phyloP scores from a whole-genome alignment of 805 yeast species.

The Teunomyces panamensis region DNA sequence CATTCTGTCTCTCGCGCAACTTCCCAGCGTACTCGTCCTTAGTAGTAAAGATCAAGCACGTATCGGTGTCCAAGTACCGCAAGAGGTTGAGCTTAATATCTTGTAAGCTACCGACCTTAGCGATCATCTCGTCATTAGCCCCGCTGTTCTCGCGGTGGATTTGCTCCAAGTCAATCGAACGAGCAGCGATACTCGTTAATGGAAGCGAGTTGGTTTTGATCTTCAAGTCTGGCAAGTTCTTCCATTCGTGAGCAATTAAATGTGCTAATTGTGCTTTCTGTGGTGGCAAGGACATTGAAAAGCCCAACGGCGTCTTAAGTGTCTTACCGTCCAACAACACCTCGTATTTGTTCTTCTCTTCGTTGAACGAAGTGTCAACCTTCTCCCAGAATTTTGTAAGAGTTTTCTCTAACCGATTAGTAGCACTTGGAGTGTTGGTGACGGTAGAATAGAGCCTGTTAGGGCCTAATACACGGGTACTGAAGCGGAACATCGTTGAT shows the following conservation, averaged over 20 bases:
- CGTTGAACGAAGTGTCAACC: slow-evolving; percentile 44
- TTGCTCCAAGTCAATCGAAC: slow-evolving; percentile 71
- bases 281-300: slow-evolving; percentile 61
- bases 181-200: slow-evolving; percentile 78
- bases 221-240: slow-evolving; percentile 56
- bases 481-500: neutral
- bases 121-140: slow-evolving; percentile 44
- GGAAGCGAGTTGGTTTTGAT: slow-evolving; percentile 82
- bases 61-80: slow-evolving; percentile 91
- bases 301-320: slow-evolving; percentile 81
- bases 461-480: neutral
- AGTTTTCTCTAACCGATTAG: slow-evolving; percentile 69
- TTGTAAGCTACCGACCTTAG: slow-evolving; percentile 61
- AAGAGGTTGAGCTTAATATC: slow-evolving; percentile 60
- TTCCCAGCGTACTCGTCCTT: slow-evolving; percentile 75
- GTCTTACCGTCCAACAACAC: slow-evolving; percentile 74
- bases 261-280: slow-evolving; percentile 63
- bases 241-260: slow-evolving; percentile 86
- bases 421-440: slow-evolving; percentile 52
- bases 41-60: slow-evolving; percentile 84
- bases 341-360: slow-evolving; percentile 34
- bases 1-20: slow-evolving; percentile 76
- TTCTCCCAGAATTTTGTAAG: slow-evolving; percentile 78
- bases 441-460: slow-evolving; percentile 5
- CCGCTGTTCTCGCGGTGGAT: slow-evolving; percentile 35